Evolutionary conservation across 139 green algal species (phyloP).

Genomic region (Mychonastes homosphaera): DNA sequence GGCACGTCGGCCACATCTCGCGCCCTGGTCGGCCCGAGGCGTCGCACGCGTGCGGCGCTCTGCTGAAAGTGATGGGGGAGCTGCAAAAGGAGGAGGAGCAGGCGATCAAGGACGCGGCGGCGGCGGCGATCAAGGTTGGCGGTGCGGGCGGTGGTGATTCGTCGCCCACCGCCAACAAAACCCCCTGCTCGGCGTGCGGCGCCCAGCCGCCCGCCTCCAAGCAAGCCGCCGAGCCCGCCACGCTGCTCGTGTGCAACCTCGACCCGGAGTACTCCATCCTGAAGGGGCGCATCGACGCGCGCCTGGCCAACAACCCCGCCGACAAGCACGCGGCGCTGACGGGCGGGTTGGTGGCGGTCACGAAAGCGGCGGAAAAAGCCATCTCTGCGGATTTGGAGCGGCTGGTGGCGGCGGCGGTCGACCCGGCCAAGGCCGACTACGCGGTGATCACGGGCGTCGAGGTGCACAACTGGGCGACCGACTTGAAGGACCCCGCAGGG

Average conservation of each 20-base stretch:
- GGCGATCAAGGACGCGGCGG: too few species aligned
- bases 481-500: slow-evolving; percentile 29
- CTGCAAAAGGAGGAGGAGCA: too few species aligned
- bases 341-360: slow-evolving; percentile 27
- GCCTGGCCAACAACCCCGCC: slow-evolving; percentile 14
- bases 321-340: not conserved
- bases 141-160: too few species aligned
- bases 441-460: slow-evolving; percentile 69
- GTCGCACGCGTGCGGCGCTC: slow-evolving; percentile 68
- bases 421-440: slow-evolving; percentile 64
- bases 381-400: slow-evolving; percentile 71
- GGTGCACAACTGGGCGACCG: slow-evolving; percentile 64
- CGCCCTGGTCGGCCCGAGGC: slow-evolving; percentile 39
- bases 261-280: slow-evolving; percentile 80
- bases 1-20: slow-evolving; percentile 55
- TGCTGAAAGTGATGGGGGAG: slow-evolving; percentile 47
- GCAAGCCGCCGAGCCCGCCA: too few species aligned
- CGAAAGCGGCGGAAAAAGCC: slow-evolving; percentile 52
- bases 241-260: too few species aligned
- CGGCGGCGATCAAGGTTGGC: too few species aligned
- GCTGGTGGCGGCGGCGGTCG: slow-evolving; percentile 58
- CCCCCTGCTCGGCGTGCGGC: too few species aligned
- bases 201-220: too few species aligned
- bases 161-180: too few species aligned
- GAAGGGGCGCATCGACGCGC: slow-evolving; percentile 63